phyloP scores from a whole-genome alignment of 2,329 filamentous ascomycete genomes.

The Hypoxylon sp. region DNA sequence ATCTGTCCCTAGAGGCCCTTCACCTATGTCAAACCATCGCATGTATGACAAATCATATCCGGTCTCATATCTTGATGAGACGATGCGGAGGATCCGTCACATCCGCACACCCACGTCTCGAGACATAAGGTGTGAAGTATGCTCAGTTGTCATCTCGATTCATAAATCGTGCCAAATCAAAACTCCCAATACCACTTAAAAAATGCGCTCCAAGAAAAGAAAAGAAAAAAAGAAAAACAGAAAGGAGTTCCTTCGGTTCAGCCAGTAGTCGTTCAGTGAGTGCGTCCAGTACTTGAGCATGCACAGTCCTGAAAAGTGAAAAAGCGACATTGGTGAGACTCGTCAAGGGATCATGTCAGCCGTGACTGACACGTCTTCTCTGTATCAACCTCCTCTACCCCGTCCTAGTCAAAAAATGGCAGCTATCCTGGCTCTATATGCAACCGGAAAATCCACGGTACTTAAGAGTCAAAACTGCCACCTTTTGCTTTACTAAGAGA shows the following conservation, averaged over 20 bases:
- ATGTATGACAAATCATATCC: not conserved
- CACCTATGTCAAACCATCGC: not conserved
- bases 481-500: not conserved
- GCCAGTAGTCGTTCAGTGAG: conserved; percentile 3
- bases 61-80: not conserved
- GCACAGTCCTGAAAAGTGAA: conserved; percentile 1
- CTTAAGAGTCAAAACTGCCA: not conserved
- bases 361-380: not conserved
- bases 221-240: not conserved
- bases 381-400: not conserved
- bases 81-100: not conserved
- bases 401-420: not conserved
- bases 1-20: not conserved
- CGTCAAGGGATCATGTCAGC: not conserved
- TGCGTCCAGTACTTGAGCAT: not conserved
- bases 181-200: not conserved
- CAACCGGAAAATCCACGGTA: not conserved
- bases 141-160: not conserved
- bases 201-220: not conserved
- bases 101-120: not conserved
- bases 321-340: not conserved
- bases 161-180: not conserved
- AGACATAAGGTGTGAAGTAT: not conserved
- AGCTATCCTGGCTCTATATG: not conserved
- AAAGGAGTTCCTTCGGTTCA: not conserved